Base-by-base conservation (phyloP, 257 asterid genomes). In the Lycium barbarum region DNA sequence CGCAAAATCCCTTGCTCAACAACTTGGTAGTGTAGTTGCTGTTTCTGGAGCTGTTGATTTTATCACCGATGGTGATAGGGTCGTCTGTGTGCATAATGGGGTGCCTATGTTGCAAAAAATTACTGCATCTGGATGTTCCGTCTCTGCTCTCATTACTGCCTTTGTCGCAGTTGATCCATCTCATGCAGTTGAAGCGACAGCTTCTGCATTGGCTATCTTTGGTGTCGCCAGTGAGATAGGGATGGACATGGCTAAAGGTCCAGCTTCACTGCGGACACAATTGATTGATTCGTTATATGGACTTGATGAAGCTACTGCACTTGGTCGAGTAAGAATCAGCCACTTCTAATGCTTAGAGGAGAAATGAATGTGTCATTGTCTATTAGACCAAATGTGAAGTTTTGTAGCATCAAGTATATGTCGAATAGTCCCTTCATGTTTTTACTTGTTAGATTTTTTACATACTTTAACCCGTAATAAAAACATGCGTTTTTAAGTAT, bases 101-200 rank as follows among this genome's bases (percentile, higher is more conserved):
- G 98, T 93, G 38, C 65, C 97, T 1, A 88, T 95, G 98, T 54
- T 95, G 94, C 99, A 93, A 84, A 93, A 91, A 89, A 91, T 96
- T 66, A 95, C 99, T 26, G 98, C 97, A 33, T 91, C 99, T 4
- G 98, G 99, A 62, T 96, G 99, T 82, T 90, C 99, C 0, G 96
- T 96, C 67, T 93, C 98, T 6, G 98, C 98, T 9, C 93, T 93
- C 18, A 91, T 95, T 22, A 89, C 99, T 22, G 96, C 99, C 65
- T 96, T 96, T 61, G 87, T 96, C 36, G 95, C 99, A 0, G 71
- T 93, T 51, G 93, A 91, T 67, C 97, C 98, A 3, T 73, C 71
- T 3, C 92, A 86, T 26, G 90, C 93, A 1, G 88, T 96, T 1
- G 98, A 95, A 86, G 98, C 99, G 83, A 90, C 98, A 3, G 95